Evolutionary conservation across 192 early-diverging fungal species (phyloP), one percentile per base, ranked within the genome.

Genomic region (Coemansia sp.): DNA sequence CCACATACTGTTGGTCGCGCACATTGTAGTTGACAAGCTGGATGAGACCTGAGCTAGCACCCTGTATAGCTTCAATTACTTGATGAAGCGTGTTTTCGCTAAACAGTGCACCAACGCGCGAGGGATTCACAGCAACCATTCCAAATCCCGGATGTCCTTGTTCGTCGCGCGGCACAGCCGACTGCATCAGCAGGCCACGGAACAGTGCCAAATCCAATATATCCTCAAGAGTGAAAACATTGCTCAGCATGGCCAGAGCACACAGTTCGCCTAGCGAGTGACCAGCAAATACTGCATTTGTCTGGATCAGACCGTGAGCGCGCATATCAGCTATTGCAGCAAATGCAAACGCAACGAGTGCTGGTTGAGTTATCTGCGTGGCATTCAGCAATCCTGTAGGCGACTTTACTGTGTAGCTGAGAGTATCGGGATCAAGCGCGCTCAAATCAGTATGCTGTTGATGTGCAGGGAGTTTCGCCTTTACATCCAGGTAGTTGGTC

Each of bases 1-100:
- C 88, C 17, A 98, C 93, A 62, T 96, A 98, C 83, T 98, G 95
- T 80, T 90, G 87, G 79, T 90, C 93, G 65, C 91, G 90, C 48
- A 98, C 91, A 82, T 98, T 98, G 85, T 86, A 95, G 85, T 98
- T 98, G 61, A 96, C 95, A 82, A 98, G 91, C 65, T 97, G 93
- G 55, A 94, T 69, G 27, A 97, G 82, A 38, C 83, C 87, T 19
- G 79, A 74, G n/a, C 88, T 84, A 47, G 82, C 64, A 83, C 17
- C 8, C 38, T 90, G 90, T 57, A 97, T 87, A 3, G 85, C 89
- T 21, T 72, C 79, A 21, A 97, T 78, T 19, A 92, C 88, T 1
- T 52, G 10, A 3, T 65, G 73, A 67, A 89, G 79, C 75, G 91
- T 87, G 59, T 82, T 82, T 72, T 94, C 93, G 64, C 84, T 70